Base-by-base conservation (phyloP, 108 stramenopile genomes). In the Cyclostephanos invisitatus region DNA sequence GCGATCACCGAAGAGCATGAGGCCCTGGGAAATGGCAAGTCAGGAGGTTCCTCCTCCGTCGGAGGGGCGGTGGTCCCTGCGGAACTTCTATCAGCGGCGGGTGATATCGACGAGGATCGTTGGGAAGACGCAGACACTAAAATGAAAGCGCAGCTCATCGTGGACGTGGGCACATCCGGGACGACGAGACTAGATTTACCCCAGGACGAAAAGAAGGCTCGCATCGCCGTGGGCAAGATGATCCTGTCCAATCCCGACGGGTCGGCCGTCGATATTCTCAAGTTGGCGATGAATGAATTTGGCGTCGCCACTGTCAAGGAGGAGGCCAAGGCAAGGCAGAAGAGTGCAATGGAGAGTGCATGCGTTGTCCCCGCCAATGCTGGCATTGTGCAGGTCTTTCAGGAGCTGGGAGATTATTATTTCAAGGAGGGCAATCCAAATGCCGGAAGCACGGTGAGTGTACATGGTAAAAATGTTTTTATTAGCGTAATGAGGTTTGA, bases 351-450 rank as follows among this genome's bases (percentile, higher is more conserved):
- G 11, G 75, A 62, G 35, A 35, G 59, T 5, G 38, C 68, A 9
- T 89, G 89, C 65, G 65, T 40, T 2, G 72, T 71, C 53, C 79
- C 85, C 25, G 86, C 72, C 24, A 94, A 94, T 77, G 90, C 82
- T 3, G 50, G 65, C 2, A 46, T 91, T 20, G 38, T 86, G 10
- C 50, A 78, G 24, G 87, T 83, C 5, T 77, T 94, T 15, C 62
- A 80, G 49, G 89, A 93, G 70, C 55, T 89, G 5, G 72, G 71
- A 2, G 75, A 76, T 5, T 60, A 83, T 22, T 87, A 86, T 56
- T 78, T 81, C 67, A 83, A 82, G 38, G 85, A 87, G 47, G 82
- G 84, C n/a, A 89, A 91, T 64, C 17, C 61, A 7, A 88, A 85
- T 66, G 78, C 78, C 29, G 78, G 73, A 57, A 15, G 7, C 29